Evolutionary conservation across 2,329 filamentous ascomycete genomes (phyloP), one percentile per base, ranked within the genome.

Genomic region (Pseudogymnoascus sp.): DNA sequence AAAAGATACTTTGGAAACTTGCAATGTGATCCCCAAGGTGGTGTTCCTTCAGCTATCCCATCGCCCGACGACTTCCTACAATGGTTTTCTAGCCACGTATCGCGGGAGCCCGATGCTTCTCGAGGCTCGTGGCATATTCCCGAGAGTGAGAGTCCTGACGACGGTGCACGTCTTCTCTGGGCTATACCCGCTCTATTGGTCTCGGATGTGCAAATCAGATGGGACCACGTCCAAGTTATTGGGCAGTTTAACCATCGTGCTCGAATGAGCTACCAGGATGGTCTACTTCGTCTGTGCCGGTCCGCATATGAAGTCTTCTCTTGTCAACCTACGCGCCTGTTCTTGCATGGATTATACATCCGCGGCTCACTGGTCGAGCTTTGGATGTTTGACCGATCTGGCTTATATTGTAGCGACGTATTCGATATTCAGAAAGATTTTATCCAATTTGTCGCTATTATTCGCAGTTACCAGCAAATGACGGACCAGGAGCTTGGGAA

Each of bases 1-100:
- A 61, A 63, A 22, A 69, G 64, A 61, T 63, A 64, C 47, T 68
- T 69, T 39, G 61, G 12, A 20, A 28, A n/a, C 41, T 15, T 47
- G 12, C 41, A 28, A 37, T 36, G 12, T 37, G 25, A 47, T 1
- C 12, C 41, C 12, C 20, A 47, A 28, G 41, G 25, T 28, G 20
- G 20, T 15, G 25, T 11, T n/a, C 20, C 7, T 20, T 3, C 22
- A 28, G 12, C 41, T 47, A 7, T 20, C 41, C 22, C 6, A 9
- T 25, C 41, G 8, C 41, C 22, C 3, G 12, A 28, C 41, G 20
- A 28, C 25, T 47, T 47, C 41, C 12, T 47, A 3, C 12, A 28
- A 6, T 47, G 41, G 41, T 47, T 47, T 47, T 8, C 22, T 9
- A 47, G 1, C 22, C 41, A 28, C n/a, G 41, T n/a, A 47, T 47